Conservation (phyloP, 2,329 filamentous ascomycete genomes). For the Tolypocladium album region DNA sequence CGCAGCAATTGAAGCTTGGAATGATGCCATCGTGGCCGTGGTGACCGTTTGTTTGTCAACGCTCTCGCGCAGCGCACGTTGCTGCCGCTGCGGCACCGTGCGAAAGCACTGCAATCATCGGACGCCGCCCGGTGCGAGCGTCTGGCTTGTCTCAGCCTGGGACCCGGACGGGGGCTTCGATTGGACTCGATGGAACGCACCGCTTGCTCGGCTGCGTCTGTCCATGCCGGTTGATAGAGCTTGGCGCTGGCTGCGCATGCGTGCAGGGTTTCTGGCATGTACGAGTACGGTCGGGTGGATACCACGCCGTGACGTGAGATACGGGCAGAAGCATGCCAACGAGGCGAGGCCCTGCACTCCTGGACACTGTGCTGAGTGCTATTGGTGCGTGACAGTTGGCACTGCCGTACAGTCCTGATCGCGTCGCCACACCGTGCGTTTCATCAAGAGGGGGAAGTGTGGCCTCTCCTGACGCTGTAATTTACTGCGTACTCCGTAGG, state of each 20-base stretch:
- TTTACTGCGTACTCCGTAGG: too few species aligned
- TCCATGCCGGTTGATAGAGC: constrained; percentile 1
- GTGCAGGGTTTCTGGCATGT: neutral
- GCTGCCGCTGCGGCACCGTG: neutral
- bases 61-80: neutral
- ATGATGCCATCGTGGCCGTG: neutral
- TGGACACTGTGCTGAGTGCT: neutral
- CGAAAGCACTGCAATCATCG: neutral
- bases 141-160: constrained; percentile 1
- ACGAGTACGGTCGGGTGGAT: neutral
- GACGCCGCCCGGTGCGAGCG: neutral
- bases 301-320: neutral
- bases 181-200: constrained; percentile 2
- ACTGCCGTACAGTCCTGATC: neutral
- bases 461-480: too few species aligned
- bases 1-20: neutral
- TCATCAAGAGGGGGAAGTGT: neutral
- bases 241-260: neutral
- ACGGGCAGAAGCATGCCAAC: neutral
- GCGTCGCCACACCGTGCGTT: neutral
- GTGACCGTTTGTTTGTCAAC: neutral
- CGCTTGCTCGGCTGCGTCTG: neutral
- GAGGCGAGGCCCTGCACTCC: neutral
- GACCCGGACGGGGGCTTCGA: neutral
- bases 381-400: neutral